Conservation (phyloP, 495 filamentous ascomycete genomes). For the Aspergillus sparsus region DNA sequence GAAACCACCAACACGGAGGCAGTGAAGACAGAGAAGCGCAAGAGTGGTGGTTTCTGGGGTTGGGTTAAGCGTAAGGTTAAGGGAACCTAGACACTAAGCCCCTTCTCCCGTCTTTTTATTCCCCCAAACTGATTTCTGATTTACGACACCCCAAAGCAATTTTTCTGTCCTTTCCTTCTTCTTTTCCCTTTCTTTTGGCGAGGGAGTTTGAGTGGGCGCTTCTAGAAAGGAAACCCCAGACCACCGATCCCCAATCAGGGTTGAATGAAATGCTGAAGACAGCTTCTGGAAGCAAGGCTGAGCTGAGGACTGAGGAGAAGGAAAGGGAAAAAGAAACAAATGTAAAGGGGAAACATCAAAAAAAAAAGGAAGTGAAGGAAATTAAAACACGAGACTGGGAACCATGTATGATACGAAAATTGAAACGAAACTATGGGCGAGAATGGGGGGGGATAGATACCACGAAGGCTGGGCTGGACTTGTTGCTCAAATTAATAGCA, state of each 20-base stretch:
- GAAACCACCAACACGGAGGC: slow-evolving; percentile 19
- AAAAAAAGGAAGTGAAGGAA: slow-evolving; percentile 11
- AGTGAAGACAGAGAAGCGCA: slow-evolving; percentile 28
- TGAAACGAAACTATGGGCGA: not conserved
- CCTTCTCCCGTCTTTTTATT: not conserved
- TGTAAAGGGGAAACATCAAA: not conserved
- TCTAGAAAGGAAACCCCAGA: slow-evolving; percentile 21
- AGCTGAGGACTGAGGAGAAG: not conserved
- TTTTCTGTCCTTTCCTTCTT: slow-evolving; percentile 16
- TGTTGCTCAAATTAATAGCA: not conserved
- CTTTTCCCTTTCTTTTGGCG: slow-evolving; percentile 6
- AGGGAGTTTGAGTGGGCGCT: slow-evolving; percentile 11
- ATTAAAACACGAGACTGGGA: slow-evolving; percentile 14
- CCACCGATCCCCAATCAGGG: slow-evolving; percentile 28
- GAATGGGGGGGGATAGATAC: slow-evolving; percentile 12
- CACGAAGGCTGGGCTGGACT: slow-evolving; percentile 6
- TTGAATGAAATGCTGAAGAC: slow-evolving; percentile 5
- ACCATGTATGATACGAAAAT: slow-evolving; percentile 21
- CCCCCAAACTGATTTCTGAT: slow-evolving; percentile 1
- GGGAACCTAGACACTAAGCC: slow-evolving; percentile 15
- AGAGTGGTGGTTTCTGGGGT: slow-evolving; percentile 29
- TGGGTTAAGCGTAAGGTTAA: slow-evolving; percentile 38
- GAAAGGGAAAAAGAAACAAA: slow-evolving; percentile 5
- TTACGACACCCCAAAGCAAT: not conserved
- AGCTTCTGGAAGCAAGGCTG: no score